Percentiles rank a stretch among this genome's conserved stretches.
Conservation (phyloP, 371 early-diverging fungal genomes). For the Parasitella parasitica region DNA sequence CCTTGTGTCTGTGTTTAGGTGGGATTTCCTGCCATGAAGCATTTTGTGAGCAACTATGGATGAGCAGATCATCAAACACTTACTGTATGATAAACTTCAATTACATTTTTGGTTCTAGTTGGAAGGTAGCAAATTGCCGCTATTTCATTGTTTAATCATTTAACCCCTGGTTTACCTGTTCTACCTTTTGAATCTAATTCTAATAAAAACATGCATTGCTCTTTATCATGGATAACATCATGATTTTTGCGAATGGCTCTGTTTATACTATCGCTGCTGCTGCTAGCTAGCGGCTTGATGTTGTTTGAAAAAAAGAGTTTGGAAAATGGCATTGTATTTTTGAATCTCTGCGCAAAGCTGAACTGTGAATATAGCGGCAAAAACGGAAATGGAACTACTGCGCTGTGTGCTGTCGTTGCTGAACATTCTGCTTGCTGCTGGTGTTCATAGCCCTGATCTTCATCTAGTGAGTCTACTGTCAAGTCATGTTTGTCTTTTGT, state of each 20-base stretch:
- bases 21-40: constrained; percentile 29
- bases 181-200: constrained; percentile 6
- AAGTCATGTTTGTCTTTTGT: background rate
- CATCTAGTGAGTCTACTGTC: background rate
- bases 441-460: background rate
- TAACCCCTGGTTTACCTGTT: constrained; percentile 6
- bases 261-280: background rate
- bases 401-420: background rate
- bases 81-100: constrained; percentile 25
- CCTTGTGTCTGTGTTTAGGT: constrained; percentile 10
- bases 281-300: background rate
- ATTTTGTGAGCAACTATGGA: no score
- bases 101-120: constrained; percentile 4
- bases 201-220: constrained; percentile 17
- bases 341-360: constrained; percentile 8
- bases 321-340: constrained; percentile 6
- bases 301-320: constrained; percentile 5
- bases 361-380: constrained; percentile 11
- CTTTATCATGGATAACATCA: constrained; percentile 9
- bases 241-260: background rate
- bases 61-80: no score
- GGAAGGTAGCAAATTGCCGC: constrained; percentile 27
- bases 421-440: background rate
- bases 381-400: constrained; percentile 11
- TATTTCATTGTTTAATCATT: background rate